phyloP scores from a whole-genome alignment of 805 yeast species.

The Candida verbasci region DNA sequence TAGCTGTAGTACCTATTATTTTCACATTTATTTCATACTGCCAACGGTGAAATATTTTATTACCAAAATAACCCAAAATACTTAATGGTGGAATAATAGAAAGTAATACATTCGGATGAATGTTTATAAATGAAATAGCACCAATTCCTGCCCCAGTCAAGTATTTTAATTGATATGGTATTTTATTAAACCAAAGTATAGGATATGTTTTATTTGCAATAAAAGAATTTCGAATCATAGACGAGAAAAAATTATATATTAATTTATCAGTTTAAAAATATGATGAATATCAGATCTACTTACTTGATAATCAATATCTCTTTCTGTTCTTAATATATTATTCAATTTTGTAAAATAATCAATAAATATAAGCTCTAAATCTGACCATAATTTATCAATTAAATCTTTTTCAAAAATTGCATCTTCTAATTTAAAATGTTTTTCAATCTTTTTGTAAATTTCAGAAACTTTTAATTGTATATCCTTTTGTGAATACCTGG shows the following conservation, averaged over 20 bases:
- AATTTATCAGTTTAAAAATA: constrained; percentile 36
- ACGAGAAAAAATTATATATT: background rate
- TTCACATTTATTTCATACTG: constrained; percentile 3
- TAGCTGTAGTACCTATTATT: background rate
- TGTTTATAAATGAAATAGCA: constrained; percentile 26
- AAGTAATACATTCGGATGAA: constrained; percentile 32
- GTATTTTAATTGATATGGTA: constrained; percentile 25
- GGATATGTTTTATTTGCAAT: constrained; percentile 20
- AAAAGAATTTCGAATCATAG: constrained; percentile 16
- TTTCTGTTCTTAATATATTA: constrained; percentile 46
- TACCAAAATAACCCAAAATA: constrained; percentile 22
- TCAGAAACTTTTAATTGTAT: constrained; percentile 50
- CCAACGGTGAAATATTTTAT: constrained; percentile 11
- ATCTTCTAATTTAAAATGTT: constrained; percentile 37
- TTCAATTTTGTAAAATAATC: constrained; percentile 52
- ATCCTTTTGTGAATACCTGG: constrained; percentile 55
- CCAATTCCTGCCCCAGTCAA: constrained; percentile 20
- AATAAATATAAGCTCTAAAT: constrained; percentile 61
- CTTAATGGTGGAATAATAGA: constrained; percentile 36
- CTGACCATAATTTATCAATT: constrained; percentile 63
- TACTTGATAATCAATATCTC: constrained; percentile 50
- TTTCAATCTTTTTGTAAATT: constrained; percentile 51
- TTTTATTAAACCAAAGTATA: constrained; percentile 21
- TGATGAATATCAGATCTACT: constrained; percentile 54
- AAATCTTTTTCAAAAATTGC: constrained; percentile 48